Evolutionary conservation across 208 protist species (phyloP).

Genomic region (Histomonas meleagridis): DNA sequence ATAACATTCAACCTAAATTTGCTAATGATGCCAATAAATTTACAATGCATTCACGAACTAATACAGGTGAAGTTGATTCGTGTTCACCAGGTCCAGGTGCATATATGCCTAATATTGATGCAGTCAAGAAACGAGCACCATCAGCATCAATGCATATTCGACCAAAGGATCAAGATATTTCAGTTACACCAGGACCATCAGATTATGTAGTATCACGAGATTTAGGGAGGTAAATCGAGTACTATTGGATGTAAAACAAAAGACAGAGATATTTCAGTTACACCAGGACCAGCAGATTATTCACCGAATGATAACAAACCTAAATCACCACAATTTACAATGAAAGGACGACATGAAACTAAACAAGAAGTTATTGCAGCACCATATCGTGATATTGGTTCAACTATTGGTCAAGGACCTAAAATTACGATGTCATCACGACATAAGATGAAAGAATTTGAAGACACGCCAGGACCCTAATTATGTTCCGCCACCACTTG

Average conservation of each 20-base stretch:
- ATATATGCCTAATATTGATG: not conserved
- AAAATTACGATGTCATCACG: not conserved
- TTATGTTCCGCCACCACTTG: not conserved
- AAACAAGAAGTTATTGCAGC: not conserved
- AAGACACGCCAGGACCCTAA: not conserved
- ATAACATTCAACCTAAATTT: not conserved
- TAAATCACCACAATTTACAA: not conserved
- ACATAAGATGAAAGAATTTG: not conserved
- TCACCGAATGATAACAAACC: not conserved
- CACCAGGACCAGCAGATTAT: not conserved
- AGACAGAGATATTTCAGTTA: not conserved
- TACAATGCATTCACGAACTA: not conserved
- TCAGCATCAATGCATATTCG: not conserved
- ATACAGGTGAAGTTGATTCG: not conserved
- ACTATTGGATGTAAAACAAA: too few species aligned
- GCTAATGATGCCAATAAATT: not conserved
- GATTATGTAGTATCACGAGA: not conserved
- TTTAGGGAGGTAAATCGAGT: not conserved
- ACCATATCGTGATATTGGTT: not conserved
- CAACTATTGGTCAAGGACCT: not conserved
- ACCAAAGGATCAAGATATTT: not conserved
- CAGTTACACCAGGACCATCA: not conserved
- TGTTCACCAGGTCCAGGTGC: not conserved
- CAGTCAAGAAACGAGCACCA: not conserved
- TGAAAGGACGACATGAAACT: not conserved